These are phyloP conservation scores for Asterella californica DNA, from an alignment of 225 moss, liverwort and hornwort species.

Conservation along the genomic window DNA sequence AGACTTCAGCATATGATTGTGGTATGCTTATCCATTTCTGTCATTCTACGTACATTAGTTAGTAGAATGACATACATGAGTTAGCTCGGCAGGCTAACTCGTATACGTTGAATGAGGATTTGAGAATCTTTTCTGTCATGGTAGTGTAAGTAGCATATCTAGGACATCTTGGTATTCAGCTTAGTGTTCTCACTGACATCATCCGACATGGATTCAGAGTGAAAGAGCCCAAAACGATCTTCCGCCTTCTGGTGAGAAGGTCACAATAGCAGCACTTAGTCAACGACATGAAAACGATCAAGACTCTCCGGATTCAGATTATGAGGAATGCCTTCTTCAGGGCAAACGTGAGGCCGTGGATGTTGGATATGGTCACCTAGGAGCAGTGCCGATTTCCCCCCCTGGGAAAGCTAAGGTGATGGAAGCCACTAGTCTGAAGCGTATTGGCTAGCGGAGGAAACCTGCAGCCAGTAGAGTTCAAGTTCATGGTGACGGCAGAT, in stretches of 20 bases:
- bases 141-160: neutral
- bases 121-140: no score
- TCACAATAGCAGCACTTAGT: neutral
- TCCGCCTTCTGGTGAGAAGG: neutral
- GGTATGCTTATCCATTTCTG: neutral
- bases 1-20: neutral
- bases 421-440: conserved; percentile 15
- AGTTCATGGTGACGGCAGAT: neutral
- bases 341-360: conserved; percentile 24
- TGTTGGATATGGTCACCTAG: conserved; percentile 29
- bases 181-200: neutral
- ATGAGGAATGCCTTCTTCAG: conserved; percentile 7
- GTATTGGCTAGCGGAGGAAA: conserved; percentile 12
- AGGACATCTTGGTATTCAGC: neutral
- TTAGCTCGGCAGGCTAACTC: neutral
- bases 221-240: neutral
- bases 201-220: neutral
- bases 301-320: conserved; percentile 9
- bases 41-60: neutral
- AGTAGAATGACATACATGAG: no score
- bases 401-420: conserved; percentile 31
- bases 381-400: conserved; percentile 35
- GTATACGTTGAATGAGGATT: no score
- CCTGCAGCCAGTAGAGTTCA: neutral
- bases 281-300: neutral